Percentiles rank a stretch among this genome's conserved stretches.
These are phyloP conservation scores for Penicillium argentinense DNA, from an alignment of 495 filamentous ascomycete genomes.

Conservation along the genomic window DNA sequence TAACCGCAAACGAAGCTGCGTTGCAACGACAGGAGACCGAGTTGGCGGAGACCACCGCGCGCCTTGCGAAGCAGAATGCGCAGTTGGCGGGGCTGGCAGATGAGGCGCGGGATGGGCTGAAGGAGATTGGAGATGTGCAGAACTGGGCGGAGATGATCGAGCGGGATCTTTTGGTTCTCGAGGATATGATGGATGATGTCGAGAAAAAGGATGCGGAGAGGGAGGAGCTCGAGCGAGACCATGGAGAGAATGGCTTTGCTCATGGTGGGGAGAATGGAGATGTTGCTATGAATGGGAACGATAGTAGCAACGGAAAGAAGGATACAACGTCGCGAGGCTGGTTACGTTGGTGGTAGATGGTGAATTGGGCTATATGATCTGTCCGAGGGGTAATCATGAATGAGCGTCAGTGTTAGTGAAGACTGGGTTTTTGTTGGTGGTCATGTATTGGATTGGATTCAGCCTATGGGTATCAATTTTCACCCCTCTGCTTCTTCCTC, in stretches of 20 bases:
- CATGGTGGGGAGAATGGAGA: slow-evolving; percentile 3
- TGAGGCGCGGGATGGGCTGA: slow-evolving; percentile 68
- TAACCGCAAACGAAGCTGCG: slow-evolving; percentile 70
- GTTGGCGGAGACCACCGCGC: slow-evolving; percentile 60
- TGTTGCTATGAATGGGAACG: slow-evolving; percentile 9
- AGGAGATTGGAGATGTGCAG: slow-evolving; percentile 94
- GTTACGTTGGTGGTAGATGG: slow-evolving; percentile 38
- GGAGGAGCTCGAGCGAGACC: slow-evolving; percentile 5
- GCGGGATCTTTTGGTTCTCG: slow-evolving; percentile 81
- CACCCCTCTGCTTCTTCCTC: slow-evolving; percentile 11
- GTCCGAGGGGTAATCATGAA: too few species aligned
- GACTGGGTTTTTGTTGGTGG: slow-evolving; percentile 2
- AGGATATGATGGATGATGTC: slow-evolving; percentile 78
- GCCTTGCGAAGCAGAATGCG: slow-evolving; percentile 69
- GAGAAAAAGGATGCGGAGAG: slow-evolving; percentile 30
- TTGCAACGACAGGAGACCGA: slow-evolving; percentile 73
- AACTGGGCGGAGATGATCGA: slow-evolving; percentile 98
- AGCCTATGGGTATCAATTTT: not conserved
- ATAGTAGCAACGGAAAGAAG: slow-evolving; percentile 10
- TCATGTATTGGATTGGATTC: not conserved
- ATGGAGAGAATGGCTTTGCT: too few species aligned
- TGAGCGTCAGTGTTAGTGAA: too few species aligned
- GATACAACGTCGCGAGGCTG: slow-evolving; percentile 18
- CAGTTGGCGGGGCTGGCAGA: slow-evolving; percentile 67
- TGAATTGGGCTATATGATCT: not conserved